Conservation (phyloP, 1,284 basidiomycete species). For the Tylopilus orsonianus region DNA sequence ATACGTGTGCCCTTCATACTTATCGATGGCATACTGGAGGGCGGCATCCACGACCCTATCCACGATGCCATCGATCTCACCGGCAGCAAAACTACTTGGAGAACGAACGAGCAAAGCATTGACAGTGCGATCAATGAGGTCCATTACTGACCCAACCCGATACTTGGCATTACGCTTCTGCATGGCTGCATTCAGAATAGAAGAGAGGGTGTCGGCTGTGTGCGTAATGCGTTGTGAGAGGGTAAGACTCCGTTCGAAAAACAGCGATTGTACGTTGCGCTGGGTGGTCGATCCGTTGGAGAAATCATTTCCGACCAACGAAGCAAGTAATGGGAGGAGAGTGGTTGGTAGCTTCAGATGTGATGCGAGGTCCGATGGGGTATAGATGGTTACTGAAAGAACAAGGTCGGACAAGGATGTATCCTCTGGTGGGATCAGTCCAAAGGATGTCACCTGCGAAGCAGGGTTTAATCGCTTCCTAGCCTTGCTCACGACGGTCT, state of each 20-base stretch:
- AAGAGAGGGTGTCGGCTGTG: conserved; percentile 53
- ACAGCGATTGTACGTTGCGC: conserved; percentile 56
- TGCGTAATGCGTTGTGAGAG: conserved; percentile 58
- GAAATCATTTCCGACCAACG: conserved; percentile 87
- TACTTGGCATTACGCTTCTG: conserved; percentile 51
- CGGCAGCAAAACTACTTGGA: conserved; percentile 47
- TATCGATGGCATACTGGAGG: conserved; percentile 72
- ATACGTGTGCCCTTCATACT: conserved; percentile 40
- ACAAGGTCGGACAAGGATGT: conserved; percentile 37
- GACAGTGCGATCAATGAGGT: conserved; percentile 69
- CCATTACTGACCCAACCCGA: conserved; percentile 65
- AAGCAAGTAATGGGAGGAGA: conserved; percentile 81
- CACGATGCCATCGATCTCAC: conserved; percentile 63
- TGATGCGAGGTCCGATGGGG: conserved; percentile 61
- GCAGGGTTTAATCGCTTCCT: conserved; percentile 39
- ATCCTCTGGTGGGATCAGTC: conserved; percentile 56
- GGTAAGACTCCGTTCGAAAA: conserved; percentile 63
- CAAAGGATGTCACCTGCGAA: conserved; percentile 38
- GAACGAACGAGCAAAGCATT: conserved; percentile 54
- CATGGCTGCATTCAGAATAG: conserved; percentile 47
- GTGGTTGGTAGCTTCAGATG: conserved; percentile 69
- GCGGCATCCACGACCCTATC: conserved; percentile 72
- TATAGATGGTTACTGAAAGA: conserved; percentile 61
- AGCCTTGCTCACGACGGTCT: conserved; percentile 50
- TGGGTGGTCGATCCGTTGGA: conserved; percentile 48